Base-by-base conservation (phyloP, 2,329 filamentous ascomycete genomes). In the Mycosphaerella sp. region DNA sequence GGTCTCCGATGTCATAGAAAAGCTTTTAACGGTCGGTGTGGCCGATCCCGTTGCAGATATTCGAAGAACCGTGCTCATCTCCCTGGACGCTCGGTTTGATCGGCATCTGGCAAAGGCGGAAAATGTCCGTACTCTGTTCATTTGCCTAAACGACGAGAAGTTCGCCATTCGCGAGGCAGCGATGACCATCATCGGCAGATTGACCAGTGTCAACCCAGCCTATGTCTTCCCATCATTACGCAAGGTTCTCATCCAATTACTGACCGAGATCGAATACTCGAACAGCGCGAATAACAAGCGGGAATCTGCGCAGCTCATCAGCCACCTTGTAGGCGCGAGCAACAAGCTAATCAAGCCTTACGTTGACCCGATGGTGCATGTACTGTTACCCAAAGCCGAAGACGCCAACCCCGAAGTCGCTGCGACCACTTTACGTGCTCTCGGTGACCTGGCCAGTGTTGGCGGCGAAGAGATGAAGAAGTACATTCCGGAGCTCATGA, bases 1-100 rank as follows among this genome's bases (percentile, higher is more conserved):
- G 29, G 95, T 99, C 44, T 89, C 92, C 52, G 93, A 98, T 69
- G 93, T 99, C 32, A 95, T 99, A 55, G 91, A 97, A 72, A 96
- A 93, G 67, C 81, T 99, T 0, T 78, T 98, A 58, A 96, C 92
- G 0, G 91, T 97, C 39, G 92, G 90, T 47, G 89, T 98, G 29
- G 93, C 92, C 11, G 93, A 99, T 67, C 84, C 75, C 10, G 89
- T 96, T 62, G 81, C 90, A 11, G 87, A 87, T 62, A 99, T 98
- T 59, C 84, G 93, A 55, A 81, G 84, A 64, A 95, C 89, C 0
- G 92, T 98, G 2, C 79, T 98, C 21, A 83, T 85, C 47, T 93
- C 93, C 14, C 79, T 99, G 8, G 93, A 97, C 69, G 84, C 88
- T 60, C 87, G 93, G 48, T 99, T 99, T 66, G 93, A 98, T 68